Evolutionary conservation across 305 asterid species (phyloP).

Genomic region (Solanum hybrid): DNA sequence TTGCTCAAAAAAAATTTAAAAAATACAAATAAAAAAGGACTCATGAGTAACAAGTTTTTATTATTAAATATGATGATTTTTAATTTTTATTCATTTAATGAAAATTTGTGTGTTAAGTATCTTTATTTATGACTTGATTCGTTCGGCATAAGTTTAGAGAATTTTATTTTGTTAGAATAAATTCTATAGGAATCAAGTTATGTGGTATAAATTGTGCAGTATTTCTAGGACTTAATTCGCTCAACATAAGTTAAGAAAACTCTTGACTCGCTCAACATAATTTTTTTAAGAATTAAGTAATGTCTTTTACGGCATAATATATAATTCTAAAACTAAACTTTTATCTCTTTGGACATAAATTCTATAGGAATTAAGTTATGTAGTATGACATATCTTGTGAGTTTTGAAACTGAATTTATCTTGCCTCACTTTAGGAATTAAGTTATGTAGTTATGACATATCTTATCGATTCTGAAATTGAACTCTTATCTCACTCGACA

Average conservation of each 20-base stretch:
- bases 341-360: neutral
- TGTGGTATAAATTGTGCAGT: neutral
- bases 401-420: neutral
- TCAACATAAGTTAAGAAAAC: too few relatives aligned
- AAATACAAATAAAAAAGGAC: neutral
- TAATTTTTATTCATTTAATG: neutral
- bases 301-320: neutral
- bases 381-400: neutral
- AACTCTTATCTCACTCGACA: neutral
- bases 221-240: neutral
- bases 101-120: neutral
- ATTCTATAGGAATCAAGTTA: neutral
- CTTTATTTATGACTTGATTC: too few relatives aligned
- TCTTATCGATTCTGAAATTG: neutral
- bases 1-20: too few relatives aligned
- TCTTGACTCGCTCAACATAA: neutral
- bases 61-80: too few relatives aligned
- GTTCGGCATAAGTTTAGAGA: neutral
- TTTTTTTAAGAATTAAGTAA: neutral
- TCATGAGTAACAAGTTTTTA: neutral
- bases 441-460: neutral
- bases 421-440: too few relatives aligned
- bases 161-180: too few relatives aligned
- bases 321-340: too few relatives aligned
- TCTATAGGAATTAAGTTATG: too few relatives aligned